A percentile compares a stretch with the other conserved stretches of the same genome.
Evolutionary conservation across 2,329 filamentous ascomycete species (phyloP).

Genomic region (Stenocarpella maydis): DNA sequence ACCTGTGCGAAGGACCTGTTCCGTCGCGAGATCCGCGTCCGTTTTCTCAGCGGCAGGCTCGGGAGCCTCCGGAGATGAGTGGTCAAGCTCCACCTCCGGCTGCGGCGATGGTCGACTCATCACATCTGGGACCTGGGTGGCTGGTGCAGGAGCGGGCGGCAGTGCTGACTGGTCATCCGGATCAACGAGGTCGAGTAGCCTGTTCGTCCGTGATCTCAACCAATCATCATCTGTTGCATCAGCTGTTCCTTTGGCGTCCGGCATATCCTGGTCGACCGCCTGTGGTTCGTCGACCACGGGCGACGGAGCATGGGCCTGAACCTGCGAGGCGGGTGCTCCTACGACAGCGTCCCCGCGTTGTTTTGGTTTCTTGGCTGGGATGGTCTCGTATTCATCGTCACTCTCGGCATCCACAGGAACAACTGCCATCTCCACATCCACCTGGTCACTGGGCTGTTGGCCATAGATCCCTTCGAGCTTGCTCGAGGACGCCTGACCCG

Average conservation of each 20-base stretch:
- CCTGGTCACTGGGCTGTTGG: slow-evolving; percentile 38
- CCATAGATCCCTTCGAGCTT: slow-evolving; percentile 60
- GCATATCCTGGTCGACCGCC: slow-evolving; percentile 21
- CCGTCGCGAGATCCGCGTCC: slow-evolving; percentile 55
- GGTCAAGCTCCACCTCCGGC: slow-evolving; percentile 34
- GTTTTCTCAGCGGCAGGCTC: slow-evolving; percentile 38
- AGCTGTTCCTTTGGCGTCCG: slow-evolving; percentile 11
- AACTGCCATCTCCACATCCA: slow-evolving; percentile 32
- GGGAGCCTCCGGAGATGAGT: slow-evolving; percentile 36
- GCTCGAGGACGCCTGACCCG: slow-evolving; percentile 68
- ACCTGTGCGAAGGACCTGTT: slow-evolving; percentile 74
- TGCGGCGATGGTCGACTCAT: slow-evolving; percentile 26
- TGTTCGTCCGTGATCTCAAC: slow-evolving; percentile 87
- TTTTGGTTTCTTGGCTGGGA: slow-evolving; percentile 62
- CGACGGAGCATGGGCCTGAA: slow-evolving; percentile 28
- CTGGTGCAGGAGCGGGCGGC: slow-evolving; percentile 37
- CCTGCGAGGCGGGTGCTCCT: slow-evolving; percentile 31
- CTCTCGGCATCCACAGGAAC: slow-evolving; percentile 62
- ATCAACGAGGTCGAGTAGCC: slow-evolving; percentile 84
- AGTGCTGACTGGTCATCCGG: slow-evolving; percentile 63
- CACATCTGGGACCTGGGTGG: slow-evolving; percentile 36
- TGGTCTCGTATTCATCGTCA: slow-evolving; percentile 78
- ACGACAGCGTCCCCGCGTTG: slow-evolving; percentile 44
- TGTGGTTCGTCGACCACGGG: slow-evolving; percentile 15
- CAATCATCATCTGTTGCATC: slow-evolving; percentile 83